Base-by-base conservation (phyloP, 352 stramenopile genomes). In the Phytophthora pistaciae region DNA sequence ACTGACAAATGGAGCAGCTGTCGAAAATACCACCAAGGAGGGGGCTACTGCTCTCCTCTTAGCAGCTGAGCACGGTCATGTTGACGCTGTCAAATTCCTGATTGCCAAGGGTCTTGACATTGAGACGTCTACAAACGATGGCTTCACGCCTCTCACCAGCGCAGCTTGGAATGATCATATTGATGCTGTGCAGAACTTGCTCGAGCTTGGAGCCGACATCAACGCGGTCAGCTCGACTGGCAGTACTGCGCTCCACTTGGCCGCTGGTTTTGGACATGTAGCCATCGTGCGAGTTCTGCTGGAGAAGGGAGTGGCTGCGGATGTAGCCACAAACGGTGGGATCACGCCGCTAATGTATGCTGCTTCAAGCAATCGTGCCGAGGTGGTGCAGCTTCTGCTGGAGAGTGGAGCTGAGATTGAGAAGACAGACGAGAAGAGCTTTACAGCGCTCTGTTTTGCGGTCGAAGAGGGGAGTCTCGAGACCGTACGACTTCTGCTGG, bases 231-330 rank as follows among this genome's bases (percentile, higher is more conserved):
- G 13, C 36, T 18, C 14, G 0, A 44, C 36, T 18, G 36, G 36
- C 13, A 18, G 36, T 8, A 52, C 44, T 25, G 18, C 44, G 3
- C 44, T 52, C n/a, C 10, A 23, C 14, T 25, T 20, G 16, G 44
- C 18, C 44, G 44, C 44, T 11, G n/a, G n/a, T 20, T 20, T 25
- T 52, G 44, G 44, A 23, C 44, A 52, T 14, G 18, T 25, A 13
- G 44, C 14, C 18, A 20, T 73, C 1, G 58, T 67, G 36, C n/a
- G 6, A 0, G 5, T 58, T 20, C 25, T 72, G 18, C 14, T 63
- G 21, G 44, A 67, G n/a, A 44, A n/a, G 31, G 66, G 53, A 40
- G 53, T 29, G 9, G 33, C 56, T 7, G 42, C 61, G 2, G 48
- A 62, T 7, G 38, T 48, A 23, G 20, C 25, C n/a, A 29, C 29